Conservation (phyloP, 176 grass and related monocot species). For the Stipa capillata region DNA sequence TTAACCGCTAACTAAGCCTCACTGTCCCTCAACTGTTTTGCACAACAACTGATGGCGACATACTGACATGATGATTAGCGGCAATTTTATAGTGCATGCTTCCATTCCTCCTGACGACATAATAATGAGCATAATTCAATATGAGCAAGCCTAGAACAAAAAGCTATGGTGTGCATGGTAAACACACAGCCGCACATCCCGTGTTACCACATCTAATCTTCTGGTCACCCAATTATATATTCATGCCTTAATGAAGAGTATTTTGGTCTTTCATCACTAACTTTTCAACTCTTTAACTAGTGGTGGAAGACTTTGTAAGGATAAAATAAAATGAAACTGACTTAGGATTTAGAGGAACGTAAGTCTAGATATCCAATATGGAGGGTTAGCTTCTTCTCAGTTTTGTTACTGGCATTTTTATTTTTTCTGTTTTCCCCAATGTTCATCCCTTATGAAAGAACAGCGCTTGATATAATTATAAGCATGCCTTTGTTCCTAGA, state of each 20-base stretch:
- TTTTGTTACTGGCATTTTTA: background rate
- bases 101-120: background rate
- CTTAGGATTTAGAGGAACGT: background rate
- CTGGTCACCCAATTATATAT: no score
- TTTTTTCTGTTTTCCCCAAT: background rate
- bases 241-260: no score
- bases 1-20: background rate
- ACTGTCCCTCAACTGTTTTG: background rate
- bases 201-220: background rate
- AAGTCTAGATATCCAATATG: background rate
- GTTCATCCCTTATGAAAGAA: background rate
- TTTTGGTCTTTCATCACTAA: background rate
- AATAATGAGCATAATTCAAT: background rate
- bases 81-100: background rate
- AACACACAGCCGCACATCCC: background rate
- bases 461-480: background rate
- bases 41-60: background rate
- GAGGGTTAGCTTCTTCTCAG: background rate
- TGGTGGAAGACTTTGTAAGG: background rate
- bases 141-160: background rate
- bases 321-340: background rate
- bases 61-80: background rate
- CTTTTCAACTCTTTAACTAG: background rate
- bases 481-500: background rate
- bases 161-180: background rate